These are phyloP conservation scores for Brassica incana DNA, from an alignment of 345 rosid species.

Conservation along the genomic window DNA sequence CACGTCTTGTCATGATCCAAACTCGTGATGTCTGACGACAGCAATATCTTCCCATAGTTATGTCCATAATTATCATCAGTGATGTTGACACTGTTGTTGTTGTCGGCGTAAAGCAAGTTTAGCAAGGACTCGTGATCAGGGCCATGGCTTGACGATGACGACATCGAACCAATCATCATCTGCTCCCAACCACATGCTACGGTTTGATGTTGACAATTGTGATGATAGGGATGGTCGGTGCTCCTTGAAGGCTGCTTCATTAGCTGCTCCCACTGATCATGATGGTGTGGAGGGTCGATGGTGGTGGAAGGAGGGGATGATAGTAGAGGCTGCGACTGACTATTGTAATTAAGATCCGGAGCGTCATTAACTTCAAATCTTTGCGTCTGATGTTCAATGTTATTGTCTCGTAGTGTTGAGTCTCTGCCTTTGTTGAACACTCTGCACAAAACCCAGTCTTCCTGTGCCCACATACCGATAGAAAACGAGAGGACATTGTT, in stretches of 20 bases:
- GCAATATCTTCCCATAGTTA: conserved; percentile 30
- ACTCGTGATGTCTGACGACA: conserved; percentile 28
- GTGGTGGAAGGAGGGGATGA: conserved; percentile 28
- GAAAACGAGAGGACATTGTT: conserved; percentile 25
- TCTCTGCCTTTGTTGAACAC: conserved; percentile 77
- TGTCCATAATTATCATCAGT: conserved; percentile 15
- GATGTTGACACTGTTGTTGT: conserved; percentile 25
- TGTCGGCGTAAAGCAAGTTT: conserved; percentile 29
- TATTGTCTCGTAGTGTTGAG: conserved; percentile 23
- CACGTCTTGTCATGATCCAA: conserved; percentile 35
- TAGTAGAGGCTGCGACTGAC: conserved; percentile 16
- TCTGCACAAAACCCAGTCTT: conserved; percentile 96
- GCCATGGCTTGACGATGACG: conserved; percentile 33
- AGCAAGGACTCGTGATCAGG: conserved; percentile 40
- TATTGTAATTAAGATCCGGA: conserved; percentile 26
- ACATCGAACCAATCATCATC: conserved; percentile 32
- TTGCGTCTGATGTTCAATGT: conserved; percentile 21
- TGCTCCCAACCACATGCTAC: conserved; percentile 39
- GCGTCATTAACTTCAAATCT: conserved; percentile 21
- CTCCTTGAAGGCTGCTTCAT: conserved; percentile 32
- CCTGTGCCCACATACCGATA: conserved; percentile 57
- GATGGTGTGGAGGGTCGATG: conserved; percentile 19
- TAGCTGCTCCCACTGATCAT: conserved; percentile 36
- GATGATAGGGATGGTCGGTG: conserved; percentile 32
- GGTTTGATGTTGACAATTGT: conserved; percentile 27